These are phyloP conservation scores for Ceratocystis alfenasii DNA, from an alignment of 2,329 filamentous ascomycete genomes.

Conservation along the genomic window DNA sequence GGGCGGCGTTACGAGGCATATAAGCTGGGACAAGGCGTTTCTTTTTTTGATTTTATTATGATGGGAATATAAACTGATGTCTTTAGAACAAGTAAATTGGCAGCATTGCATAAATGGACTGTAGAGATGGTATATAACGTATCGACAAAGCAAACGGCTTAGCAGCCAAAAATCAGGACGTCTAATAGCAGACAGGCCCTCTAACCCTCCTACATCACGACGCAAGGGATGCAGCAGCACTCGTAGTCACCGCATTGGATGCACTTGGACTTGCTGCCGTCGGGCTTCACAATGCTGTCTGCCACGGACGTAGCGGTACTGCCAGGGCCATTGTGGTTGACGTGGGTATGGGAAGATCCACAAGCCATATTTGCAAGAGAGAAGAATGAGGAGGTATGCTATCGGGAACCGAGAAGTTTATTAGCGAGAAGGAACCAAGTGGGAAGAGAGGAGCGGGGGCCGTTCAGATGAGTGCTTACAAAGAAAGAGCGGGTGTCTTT, in stretches of 20 bases:
- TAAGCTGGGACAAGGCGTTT: background rate
- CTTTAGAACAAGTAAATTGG: background rate
- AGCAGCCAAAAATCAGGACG: background rate
- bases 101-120: background rate
- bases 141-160: background rate
- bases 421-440: background rate
- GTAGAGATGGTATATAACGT: background rate
- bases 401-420: background rate
- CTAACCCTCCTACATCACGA: slow-evolving; percentile 34
- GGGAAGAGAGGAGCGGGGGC: no score
- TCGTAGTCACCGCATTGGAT: slow-evolving; percentile 40
- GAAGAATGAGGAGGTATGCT: background rate
- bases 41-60: background rate
- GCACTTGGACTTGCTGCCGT: slow-evolving; percentile 36
- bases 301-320: slow-evolving; percentile 39
- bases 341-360: background rate
- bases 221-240: slow-evolving; percentile 46
- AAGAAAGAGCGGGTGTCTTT: no score
- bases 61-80: background rate
- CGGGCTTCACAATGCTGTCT: slow-evolving; percentile 41
- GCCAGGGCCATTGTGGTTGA: slow-evolving; percentile 35
- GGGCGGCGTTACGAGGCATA: background rate
- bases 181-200: background rate
- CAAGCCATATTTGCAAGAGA: slow-evolving; percentile 15
- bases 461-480: no score